phyloP scores from a whole-genome alignment of 371 early-diverging fungal genomes.

The Coemansia sp. region DNA sequence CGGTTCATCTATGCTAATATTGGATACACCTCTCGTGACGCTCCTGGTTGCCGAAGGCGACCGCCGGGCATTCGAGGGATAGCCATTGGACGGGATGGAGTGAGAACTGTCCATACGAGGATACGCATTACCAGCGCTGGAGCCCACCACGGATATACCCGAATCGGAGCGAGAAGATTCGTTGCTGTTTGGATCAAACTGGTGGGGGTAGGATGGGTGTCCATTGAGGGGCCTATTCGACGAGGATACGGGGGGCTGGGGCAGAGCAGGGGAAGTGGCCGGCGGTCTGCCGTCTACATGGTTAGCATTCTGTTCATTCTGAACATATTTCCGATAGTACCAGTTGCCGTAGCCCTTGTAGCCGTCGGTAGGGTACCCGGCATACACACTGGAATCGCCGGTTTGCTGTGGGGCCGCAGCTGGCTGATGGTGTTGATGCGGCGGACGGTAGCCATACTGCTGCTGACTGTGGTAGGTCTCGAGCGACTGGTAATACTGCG shows the following conservation, averaged over 20 bases:
- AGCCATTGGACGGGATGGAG: neutral
- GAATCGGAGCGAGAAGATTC: neutral
- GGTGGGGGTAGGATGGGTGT: neutral
- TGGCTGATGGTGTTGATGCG: constrained; percentile 8
- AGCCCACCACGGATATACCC: constrained; percentile 2
- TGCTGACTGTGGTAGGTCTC: constrained; percentile 36
- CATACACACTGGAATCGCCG: constrained; percentile 4
- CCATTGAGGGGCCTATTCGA: neutral
- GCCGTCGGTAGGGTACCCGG: constrained; percentile 11
- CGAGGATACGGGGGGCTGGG: neutral
- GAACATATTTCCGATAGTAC: constrained; percentile 15
- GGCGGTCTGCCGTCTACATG: neutral
- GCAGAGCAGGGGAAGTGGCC: neutral
- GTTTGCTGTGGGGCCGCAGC: constrained; percentile 6
- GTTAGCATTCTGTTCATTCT: constrained; percentile 2
- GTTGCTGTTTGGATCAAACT: neutral
- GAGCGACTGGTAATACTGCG: constrained; percentile 41
- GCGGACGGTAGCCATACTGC: constrained; percentile 14
- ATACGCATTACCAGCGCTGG: constrained; percentile 1
- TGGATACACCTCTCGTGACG: constrained; percentile 24
- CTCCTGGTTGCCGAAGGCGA: constrained; percentile 35
- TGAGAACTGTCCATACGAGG: neutral
- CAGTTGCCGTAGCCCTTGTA: constrained; percentile 23
- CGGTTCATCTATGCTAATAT: constrained; percentile 7
- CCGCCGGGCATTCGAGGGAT: constrained; percentile 16